These are phyloP conservation scores for Penicillium sp. DNA, from an alignment of 2,329 filamentous ascomycete species.

Conservation along the genomic window DNA sequence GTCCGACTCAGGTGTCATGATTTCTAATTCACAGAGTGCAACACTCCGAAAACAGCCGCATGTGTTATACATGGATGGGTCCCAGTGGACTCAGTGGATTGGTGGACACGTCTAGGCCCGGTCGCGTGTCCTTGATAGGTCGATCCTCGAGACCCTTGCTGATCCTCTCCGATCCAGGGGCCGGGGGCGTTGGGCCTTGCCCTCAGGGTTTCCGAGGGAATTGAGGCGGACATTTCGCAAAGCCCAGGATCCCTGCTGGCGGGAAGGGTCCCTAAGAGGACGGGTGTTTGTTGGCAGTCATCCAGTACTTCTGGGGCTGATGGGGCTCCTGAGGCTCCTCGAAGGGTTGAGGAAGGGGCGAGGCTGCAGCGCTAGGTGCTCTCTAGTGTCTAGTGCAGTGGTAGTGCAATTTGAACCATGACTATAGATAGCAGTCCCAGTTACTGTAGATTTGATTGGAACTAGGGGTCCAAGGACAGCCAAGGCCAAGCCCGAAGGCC, in stretches of 20 bases:
- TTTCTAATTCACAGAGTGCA: too few species aligned
- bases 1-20: too few species aligned
- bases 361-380: background rate
- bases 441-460: background rate
- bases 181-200: background rate
- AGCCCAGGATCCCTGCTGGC: background rate
- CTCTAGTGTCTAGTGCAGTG: background rate
- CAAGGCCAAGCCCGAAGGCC: background rate
- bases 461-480: background rate
- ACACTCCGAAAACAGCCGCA: background rate
- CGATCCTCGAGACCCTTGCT: conserved; percentile 5
- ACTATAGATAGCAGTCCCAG: background rate
- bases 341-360: background rate
- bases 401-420: background rate
- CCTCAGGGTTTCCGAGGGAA: background rate
- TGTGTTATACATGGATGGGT: background rate
- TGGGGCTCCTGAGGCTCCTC: background rate
- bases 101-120: background rate
- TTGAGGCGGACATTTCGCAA: background rate
- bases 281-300: background rate
- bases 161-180: conserved; percentile 1
- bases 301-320: background rate
- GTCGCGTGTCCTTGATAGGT: conserved; percentile 4
- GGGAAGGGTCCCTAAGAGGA: background rate
- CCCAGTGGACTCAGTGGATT: background rate